A percentile compares a stretch with the other conserved stretches of the same genome.
Evolutionary conservation across 257 asterid genomes (phyloP).

Genomic region (Salvia rosmarinus): DNA sequence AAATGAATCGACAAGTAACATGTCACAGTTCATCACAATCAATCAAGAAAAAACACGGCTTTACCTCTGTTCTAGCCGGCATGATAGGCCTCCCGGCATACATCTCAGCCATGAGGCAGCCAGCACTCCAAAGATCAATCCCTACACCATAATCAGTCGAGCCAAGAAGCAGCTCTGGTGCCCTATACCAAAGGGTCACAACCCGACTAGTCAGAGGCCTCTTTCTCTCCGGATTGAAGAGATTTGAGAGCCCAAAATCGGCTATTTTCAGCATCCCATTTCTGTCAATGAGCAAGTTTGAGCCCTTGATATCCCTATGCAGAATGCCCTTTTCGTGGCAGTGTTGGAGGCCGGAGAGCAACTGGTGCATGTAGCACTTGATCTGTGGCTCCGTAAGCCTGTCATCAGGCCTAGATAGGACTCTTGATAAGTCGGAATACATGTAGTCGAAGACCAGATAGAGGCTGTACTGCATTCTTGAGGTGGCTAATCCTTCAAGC

Average conservation of each 20-base stretch:
- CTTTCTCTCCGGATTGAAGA: slow-evolving; percentile 47
- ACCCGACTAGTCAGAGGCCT: slow-evolving; percentile 75
- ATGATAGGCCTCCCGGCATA: slow-evolving; percentile 71
- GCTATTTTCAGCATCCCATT: slow-evolving; percentile 75
- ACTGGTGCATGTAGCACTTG: slow-evolving; percentile 73
- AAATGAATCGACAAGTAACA: slow-evolving; percentile 2
- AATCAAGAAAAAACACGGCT: not conserved
- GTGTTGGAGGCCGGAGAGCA: slow-evolving; percentile 76
- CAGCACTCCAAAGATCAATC: slow-evolving; percentile 87
- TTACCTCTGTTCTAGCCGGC: slow-evolving; percentile 89
- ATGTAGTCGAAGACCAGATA: slow-evolving; percentile 74
- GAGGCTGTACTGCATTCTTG: slow-evolving; percentile 88
- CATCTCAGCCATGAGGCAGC: slow-evolving; percentile 94
- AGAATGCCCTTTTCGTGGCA: slow-evolving; percentile 78
- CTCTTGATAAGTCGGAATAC: slow-evolving; percentile 65
- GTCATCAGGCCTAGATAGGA: slow-evolving; percentile 58
- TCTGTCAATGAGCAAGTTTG: slow-evolving; percentile 69
- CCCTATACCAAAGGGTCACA: slow-evolving; percentile 90
- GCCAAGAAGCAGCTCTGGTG: slow-evolving; percentile 82
- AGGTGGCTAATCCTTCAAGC: slow-evolving; percentile 86
- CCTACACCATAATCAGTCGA: slow-evolving; percentile 77
- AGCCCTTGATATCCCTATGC: slow-evolving; percentile 86
- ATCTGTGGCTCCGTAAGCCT: slow-evolving; percentile 81
- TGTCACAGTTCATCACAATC: not conserved
- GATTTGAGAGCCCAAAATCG: slow-evolving; percentile 80